Base-by-base conservation (phyloP, 2,329 filamentous ascomycete species). In the Pseudogymnoascus sp. region DNA sequence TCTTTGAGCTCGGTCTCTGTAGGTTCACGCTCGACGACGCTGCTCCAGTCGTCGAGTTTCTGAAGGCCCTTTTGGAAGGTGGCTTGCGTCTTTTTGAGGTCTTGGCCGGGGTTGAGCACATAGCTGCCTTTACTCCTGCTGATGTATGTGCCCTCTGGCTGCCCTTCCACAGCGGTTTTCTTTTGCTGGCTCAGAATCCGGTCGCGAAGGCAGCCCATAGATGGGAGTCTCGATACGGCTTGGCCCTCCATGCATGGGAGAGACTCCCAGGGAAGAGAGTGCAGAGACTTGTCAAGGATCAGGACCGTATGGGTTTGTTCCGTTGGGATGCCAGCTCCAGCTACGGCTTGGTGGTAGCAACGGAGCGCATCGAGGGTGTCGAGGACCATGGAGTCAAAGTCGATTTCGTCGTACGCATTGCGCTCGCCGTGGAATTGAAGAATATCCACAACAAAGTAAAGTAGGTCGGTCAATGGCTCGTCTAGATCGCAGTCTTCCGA, bases 341-440 rank as follows among this genome's bases (percentile, higher is more conserved):
- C 71, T 61, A 76, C 69, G 17, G 71, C 73, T 24, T 77, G 79
- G 69, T 96, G 87, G 70, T 97, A 97, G 0, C 84, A 82, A 58
- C 86, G 84, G 26, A 99, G 77, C 1, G 92, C 90, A 74, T 97
- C 93, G 39, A 91, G 82, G 0, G 90, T 90, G 68, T 96, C 92
- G 39, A 97, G 81, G 4, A 92, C 85, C 84, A 99, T 95, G 67
- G 82, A 77, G 66, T 99, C 94, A 71, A 97, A 96, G 73, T 97
- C 93, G 65, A 99, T 90, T 75, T 99, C 94, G 68, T 99, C 94
- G 74, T 97, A 97, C 0, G 95, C 94, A 71, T 97, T 99, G 57
- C 86, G 84, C 75, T 99, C 95, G 13, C 94, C 94, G 68, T 96
- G 90, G 74, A 99, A 97, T 72, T 97, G 94, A 2, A 99, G 79